Evolutionary conservation across 148 eudicot genomes (phyloP), one percentile per base, ranked within the genome.

Genomic region (Vaccinium macrocarpon): DNA sequence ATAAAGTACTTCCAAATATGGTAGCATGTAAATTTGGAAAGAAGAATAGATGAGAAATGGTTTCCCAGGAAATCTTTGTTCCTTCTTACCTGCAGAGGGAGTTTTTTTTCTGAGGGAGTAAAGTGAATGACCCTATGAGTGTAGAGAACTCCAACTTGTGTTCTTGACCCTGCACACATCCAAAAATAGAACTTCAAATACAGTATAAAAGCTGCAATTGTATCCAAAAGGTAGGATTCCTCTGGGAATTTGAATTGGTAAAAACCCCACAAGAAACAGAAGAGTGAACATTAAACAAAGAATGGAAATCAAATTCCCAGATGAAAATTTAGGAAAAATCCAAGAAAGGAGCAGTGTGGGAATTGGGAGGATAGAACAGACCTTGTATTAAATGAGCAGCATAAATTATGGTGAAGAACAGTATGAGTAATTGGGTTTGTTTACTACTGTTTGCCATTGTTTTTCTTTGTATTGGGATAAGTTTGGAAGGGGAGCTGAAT

Each of bases 341-440:
- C 11, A 51, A 42, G 0, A 14, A 32, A 48, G 49, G 2, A 84
- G 14, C 52, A 29, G 8, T 13, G 3, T n/a, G 35, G 25, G 46
- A 11, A 53, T 4, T 51, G 6, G n/a, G 10, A 19, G 75, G 81
- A 78, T 50, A 9, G 11, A 66, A 52, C 76, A 51, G 57, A 90
- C 91, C 91, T 90, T 88, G 84, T 64, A 83, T 72, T 6, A 79
- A 75, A 35, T 50, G 14, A 80, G 88, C 87, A 50, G 87, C 82
- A 56, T 49, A 84, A 71, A 84, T 42, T 73, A 87, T 70, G 52
- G 84, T 70, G 81, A 90, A 51, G 76, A 86, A 55, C 29, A 89
- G 89, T 49, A 87, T 82, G 59, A 85, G 50, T 62, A 81, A 18
- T 82, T 48, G 77, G 68, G 82, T 83, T 75, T 52, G 53, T 76